Conservation (phyloP, 805 yeast species). For the Candida montana region DNA sequence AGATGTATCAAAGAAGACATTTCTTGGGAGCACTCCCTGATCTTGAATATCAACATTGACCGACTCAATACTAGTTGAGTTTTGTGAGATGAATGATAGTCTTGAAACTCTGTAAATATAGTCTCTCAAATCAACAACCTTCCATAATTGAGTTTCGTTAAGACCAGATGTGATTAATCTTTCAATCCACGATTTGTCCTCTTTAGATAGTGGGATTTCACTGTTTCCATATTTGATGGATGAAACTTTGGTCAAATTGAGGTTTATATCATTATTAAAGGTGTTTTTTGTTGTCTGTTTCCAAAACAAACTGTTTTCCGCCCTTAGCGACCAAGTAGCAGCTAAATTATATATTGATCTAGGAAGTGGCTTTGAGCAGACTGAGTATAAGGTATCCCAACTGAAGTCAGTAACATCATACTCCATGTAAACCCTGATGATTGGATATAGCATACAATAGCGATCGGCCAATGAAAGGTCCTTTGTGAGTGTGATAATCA, state of each 20-base stretch:
- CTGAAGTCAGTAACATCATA: conserved; percentile 69
- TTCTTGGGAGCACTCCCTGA: conserved; percentile 41
- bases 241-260: conserved; percentile 20
- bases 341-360: conserved; percentile 59
- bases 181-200: conserved; percentile 69
- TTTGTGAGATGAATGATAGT: conserved; percentile 29
- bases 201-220: conserved; percentile 52
- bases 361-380: conserved; percentile 63
- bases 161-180: conserved; percentile 71
- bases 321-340: conserved; percentile 65
- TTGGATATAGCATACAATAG: conserved; percentile 79
- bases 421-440: conserved; percentile 67
- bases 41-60: conserved; percentile 25
- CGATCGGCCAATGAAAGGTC: conserved; percentile 70
- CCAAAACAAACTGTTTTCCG: conserved; percentile 78
- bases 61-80: conserved; percentile 5
- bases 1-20: conserved; percentile 43
- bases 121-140: conserved; percentile 62
- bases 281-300: conserved; percentile 37
- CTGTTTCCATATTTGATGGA: conserved; percentile 34
- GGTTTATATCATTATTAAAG: conserved; percentile 35
- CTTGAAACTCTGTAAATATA: conserved; percentile 59
- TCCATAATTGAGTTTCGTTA: conserved; percentile 73
- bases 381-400: conserved; percentile 61
- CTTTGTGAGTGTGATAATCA: conserved; percentile 57